phyloP scores from a whole-genome alignment of 176 grass and related monocot species.

The Cenchrus americanus region DNA sequence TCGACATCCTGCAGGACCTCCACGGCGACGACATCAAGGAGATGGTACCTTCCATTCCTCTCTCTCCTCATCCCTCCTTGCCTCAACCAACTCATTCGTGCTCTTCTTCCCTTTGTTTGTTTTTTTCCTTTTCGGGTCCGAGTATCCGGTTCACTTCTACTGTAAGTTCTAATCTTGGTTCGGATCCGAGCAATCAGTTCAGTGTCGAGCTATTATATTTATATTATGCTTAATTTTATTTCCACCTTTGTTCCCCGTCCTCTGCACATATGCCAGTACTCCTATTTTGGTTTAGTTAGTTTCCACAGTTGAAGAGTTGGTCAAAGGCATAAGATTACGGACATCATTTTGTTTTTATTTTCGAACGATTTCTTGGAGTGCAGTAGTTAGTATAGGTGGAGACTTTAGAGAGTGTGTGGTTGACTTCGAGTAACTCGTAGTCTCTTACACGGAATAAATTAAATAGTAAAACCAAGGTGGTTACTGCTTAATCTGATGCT shows the following conservation, averaged over 20 bases:
- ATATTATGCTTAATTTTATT: background rate
- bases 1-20: conserved; percentile 68
- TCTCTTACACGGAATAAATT: background rate
- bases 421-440: conserved; percentile 22
- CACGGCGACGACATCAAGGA: conserved; percentile 68
- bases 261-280: background rate
- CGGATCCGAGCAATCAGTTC: conserved; percentile 24
- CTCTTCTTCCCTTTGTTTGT: background rate
- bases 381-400: background rate
- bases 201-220: background rate
- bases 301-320: background rate
- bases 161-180: background rate
- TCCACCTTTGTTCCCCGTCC: background rate
- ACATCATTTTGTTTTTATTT: background rate
- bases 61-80: background rate
- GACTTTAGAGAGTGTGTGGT: background rate
- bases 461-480: background rate
- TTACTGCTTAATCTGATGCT: conserved; percentile 14
- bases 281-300: background rate
- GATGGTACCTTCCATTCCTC: background rate
- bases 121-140: too few species aligned
- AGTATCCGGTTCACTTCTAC: background rate
- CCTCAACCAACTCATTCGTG: background rate
- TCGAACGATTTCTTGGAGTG: background rate
- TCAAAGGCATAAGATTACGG: background rate